Evolutionary conservation across 2,329 filamentous ascomycete species (phyloP).

Genomic region (Rhexocercosporidium sp.): DNA sequence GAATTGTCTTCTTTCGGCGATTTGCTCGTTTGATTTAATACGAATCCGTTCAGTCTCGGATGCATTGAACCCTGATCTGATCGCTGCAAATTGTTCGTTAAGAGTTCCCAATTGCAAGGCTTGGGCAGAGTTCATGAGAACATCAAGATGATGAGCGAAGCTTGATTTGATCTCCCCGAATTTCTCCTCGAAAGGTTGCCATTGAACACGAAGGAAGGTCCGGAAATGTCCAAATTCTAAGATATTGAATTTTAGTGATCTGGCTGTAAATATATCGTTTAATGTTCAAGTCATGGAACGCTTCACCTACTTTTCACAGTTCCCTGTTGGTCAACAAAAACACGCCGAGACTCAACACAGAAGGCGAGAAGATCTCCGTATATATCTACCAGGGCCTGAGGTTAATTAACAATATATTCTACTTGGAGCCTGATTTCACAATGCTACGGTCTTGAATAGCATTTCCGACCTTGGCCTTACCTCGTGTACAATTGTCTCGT

Average conservation of each 20-base stretch:
- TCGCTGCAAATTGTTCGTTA: not conserved
- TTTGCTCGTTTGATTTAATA: not conserved
- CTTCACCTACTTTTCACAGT: not conserved
- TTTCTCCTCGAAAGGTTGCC: constrained; percentile 2
- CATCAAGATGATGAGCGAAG: not conserved
- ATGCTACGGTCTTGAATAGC: too few relatives aligned
- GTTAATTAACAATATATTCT: not conserved
- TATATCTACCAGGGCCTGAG: not conserved
- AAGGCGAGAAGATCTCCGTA: not conserved
- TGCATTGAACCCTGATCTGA: not conserved
- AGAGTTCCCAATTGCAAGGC: not conserved
- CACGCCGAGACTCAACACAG: not conserved
- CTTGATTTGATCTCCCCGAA: constrained; percentile 1
- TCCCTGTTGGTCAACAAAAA: not conserved
- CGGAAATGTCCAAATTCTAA: not conserved
- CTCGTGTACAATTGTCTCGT: not conserved
- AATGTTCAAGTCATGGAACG: too few relatives aligned
- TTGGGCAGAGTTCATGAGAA: not conserved
- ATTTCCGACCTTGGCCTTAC: not conserved
- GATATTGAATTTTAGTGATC: not conserved
- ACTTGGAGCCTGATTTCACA: too few relatives aligned
- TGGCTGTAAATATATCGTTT: too few relatives aligned
- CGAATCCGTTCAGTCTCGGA: not conserved
- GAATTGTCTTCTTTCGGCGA: not conserved
- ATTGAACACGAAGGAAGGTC: constrained; percentile 1